A percentile compares a stretch with the other conserved stretches of the same genome.
Conservation (phyloP, 2,329 filamentous ascomycete species). For the Niveomyces coronatus region DNA sequence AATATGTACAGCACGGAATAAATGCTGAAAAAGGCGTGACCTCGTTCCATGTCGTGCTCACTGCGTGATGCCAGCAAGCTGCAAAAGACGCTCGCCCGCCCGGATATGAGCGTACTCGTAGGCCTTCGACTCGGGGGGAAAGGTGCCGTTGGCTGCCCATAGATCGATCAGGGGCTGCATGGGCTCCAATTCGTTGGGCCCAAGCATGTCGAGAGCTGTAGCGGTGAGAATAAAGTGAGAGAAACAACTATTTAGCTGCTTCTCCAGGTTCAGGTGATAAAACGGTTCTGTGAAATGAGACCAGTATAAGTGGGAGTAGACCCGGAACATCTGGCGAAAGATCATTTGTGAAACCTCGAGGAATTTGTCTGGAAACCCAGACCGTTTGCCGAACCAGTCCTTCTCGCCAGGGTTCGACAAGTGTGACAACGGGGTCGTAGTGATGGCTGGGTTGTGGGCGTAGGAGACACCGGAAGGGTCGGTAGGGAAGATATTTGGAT, state of each 20-base stretch:
- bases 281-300: conserved; percentile 82
- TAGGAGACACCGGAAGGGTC: conserved; percentile 63
- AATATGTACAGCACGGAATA: conserved; percentile 6
- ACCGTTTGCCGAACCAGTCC: conserved; percentile 83
- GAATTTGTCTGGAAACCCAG: conserved; percentile 86
- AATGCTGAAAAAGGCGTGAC: too few species aligned
- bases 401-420: conserved; percentile 50
- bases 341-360: conserved; percentile 85
- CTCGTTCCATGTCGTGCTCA: conserved; percentile 12
- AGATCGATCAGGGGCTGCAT: conserved; percentile 93
- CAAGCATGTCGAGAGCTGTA: conserved; percentile 72
- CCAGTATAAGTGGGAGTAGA: conserved; percentile 97
- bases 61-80: conserved; percentile 28
- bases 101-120: conserved; percentile 54
- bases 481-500: conserved; percentile 81
- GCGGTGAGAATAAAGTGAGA: conserved; percentile 75
- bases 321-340: conserved; percentile 96
- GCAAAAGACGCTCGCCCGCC: conserved; percentile 48
- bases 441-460: conserved; percentile 50
- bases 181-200: conserved; percentile 83
- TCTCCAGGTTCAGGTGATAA: conserved; percentile 71
- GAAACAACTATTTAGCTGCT: conserved; percentile 80
- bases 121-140: conserved; percentile 64
- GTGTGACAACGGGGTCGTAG: conserved; percentile 49
- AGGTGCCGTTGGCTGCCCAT: conserved; percentile 80